Base-by-base conservation (phyloP, 495 filamentous ascomycete genomes). In the Aspergillus wentii region DNA sequence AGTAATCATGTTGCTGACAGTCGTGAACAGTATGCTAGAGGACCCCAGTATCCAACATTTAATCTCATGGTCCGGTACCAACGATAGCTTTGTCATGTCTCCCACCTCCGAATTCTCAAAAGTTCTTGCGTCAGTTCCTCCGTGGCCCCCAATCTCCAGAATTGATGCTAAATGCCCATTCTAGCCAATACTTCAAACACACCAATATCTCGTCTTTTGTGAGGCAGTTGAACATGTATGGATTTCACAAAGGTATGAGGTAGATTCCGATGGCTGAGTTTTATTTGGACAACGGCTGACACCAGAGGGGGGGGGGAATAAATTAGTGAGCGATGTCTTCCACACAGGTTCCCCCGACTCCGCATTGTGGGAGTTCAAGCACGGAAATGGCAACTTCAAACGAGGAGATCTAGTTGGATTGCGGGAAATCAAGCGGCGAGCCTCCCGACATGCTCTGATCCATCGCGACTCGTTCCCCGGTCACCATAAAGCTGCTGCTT, bases 181-280 rank as follows among this genome's bases (percentile, higher is more conserved):
- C 31, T 53, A 84, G 81, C 40, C 79, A 94, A 79, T 98, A 98
- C 61, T 98, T 98, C 62, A 98, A 98, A 57, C 92, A 98, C 61
- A 98, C 92, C 42, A 98, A 98, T 56, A 94, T 97, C 38, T 96
- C 92, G 4, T 98, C 92, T 8, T 98, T 98, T 57, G 92, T 98
- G 23, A 80, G 92, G 33, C 92, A 98, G 64, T 70, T 98, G 37
- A 98, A 98, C 57, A 98, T 98, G 92, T 98, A 98, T 51, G 92
- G 92, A 2, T 98, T 98, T 68, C 92, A 98, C 64, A 98, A 98
- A 88, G 92, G 92, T 92, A 71, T 33, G 72, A 43, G 5, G n/a
- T n/a, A 29, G 10, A n/a, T 29, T 29, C 26, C 22, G 11, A 25
- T 11, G 6, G 11, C 22, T 25, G 22, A 25, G 11, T n/a, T n/a